A percentile compares a stretch with the other conserved stretches of the same genome.
phyloP scores from a whole-genome alignment of 2,329 filamentous ascomycete genomes.

The Exophiala sp. region DNA sequence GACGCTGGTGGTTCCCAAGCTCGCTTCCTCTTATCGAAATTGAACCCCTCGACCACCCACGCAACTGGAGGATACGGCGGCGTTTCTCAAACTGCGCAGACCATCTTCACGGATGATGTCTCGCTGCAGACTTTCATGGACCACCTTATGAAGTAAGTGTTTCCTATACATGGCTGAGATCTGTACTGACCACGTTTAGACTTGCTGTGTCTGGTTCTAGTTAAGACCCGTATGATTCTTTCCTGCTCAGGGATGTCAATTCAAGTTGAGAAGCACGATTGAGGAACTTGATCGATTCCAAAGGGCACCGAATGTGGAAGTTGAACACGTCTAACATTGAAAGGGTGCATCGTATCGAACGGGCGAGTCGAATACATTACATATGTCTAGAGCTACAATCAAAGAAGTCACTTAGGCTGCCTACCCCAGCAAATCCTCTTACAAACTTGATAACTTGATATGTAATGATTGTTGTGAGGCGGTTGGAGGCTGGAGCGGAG shows the following conservation, averaged over 20 bases:
- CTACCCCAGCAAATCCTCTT: too few relatives aligned
- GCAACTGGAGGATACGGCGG: conserved; percentile 89
- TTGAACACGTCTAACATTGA: too few relatives aligned
- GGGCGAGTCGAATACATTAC: too few relatives aligned
- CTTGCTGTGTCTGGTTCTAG: conserved; percentile 48
- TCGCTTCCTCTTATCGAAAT: conserved; percentile 90
- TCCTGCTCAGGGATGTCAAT: too few relatives aligned
- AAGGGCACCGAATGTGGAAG: too few relatives aligned
- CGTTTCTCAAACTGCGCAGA: conserved; percentile 83
- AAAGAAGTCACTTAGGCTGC: background rate
- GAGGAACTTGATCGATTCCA: too few relatives aligned
- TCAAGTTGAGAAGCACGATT: too few relatives aligned
- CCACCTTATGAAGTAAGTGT: conserved; percentile 90
- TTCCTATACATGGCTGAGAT: background rate
- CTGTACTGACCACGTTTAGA: conserved; percentile 35
- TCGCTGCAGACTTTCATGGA: conserved; percentile 99
- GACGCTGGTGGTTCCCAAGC: conserved; percentile 98
- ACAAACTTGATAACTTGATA: too few relatives aligned
- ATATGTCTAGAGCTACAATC: background rate
- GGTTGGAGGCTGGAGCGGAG: too few relatives aligned
- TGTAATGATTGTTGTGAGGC: too few relatives aligned
- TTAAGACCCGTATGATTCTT: too few relatives aligned
- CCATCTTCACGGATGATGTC: conserved; percentile 98
- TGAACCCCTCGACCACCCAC: conserved; percentile 96
- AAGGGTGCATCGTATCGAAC: too few relatives aligned